Percentiles rank a stretch among this genome's conserved stretches.
Evolutionary conservation across 192 early-diverging fungal species (phyloP).

Genomic region (Chytriomyces hyalinus): DNA sequence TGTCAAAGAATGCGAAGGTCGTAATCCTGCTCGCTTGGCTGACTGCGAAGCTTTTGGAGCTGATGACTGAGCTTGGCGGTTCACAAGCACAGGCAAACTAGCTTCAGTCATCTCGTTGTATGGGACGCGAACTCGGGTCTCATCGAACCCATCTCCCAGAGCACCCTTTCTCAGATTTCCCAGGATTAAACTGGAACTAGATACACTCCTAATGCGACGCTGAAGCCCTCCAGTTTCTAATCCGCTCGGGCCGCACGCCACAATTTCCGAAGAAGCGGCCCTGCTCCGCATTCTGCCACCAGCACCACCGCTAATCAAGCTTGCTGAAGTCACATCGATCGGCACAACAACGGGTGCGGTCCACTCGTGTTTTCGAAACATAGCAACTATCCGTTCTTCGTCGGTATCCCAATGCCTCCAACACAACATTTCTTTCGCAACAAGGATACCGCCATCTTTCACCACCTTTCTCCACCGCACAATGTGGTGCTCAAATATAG

Average conservation of each 20-base stretch:
- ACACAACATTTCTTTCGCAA: constrained; percentile 68
- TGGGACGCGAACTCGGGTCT: too few relatives aligned
- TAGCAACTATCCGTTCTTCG: constrained; percentile 57
- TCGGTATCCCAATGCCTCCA: constrained; percentile 74
- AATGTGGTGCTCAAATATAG: constrained; percentile 71
- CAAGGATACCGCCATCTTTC: constrained; percentile 39
- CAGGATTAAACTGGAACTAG: too few relatives aligned
- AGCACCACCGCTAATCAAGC: neutral
- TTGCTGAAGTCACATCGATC: neutral
- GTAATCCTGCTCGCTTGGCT: too few relatives aligned
- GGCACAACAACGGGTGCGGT: constrained; percentile 47
- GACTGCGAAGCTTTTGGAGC: too few relatives aligned
- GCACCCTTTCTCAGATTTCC: too few relatives aligned
- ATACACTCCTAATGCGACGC: neutral
- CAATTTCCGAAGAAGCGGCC: neutral
- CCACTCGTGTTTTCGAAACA: constrained; percentile 62
- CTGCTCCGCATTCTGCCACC: neutral
- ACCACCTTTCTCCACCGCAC: constrained; percentile 68
- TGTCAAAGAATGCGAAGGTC: too few relatives aligned
- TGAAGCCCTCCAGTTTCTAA: neutral
- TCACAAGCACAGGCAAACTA: too few relatives aligned
- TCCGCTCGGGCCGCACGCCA: neutral
- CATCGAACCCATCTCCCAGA: too few relatives aligned
- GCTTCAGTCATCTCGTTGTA: too few relatives aligned
- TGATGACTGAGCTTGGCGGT: too few relatives aligned